Evolutionary conservation across 2,329 filamentous ascomycete genomes (phyloP), one percentile per base, ranked within the genome.

Genomic region (Setomelanomma holmii): DNA sequence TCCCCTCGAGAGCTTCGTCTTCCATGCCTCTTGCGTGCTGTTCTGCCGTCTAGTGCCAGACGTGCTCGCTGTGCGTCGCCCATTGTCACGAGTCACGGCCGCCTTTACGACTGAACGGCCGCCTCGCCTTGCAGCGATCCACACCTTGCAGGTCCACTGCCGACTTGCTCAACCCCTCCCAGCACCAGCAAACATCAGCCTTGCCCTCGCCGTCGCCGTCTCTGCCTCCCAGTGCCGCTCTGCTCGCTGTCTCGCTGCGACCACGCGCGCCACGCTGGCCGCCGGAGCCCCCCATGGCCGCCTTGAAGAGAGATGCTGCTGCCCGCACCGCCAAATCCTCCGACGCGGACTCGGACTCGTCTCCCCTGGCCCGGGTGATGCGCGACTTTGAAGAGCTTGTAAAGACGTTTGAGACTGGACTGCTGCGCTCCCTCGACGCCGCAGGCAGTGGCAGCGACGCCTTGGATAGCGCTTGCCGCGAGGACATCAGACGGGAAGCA

Each of bases 381-480:
- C 67, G 63, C 59, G 66, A 71, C 51, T 72, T 69, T 49, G 61
- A 72, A 42, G 64, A 71, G 51, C 63, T 72, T 30, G 68, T 67
- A 38, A 46, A 51, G 41, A 52, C 53, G 47, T 67, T 66, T 53
- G 70, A 73, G 64, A 55, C 56, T 19, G 61, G 62, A 27, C 61
- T 73, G 55, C 58, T 63, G 57, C 64, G 57, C 49, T 71, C 69
- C 22, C 67, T 71, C 19, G 59, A 60, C 19, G 53, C 60, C 39
- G 40, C 53, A 33, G 39, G 20, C 17, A 19, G 33, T 44, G 23
- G 20, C 17, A 19, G 33, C 45, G 23, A 24, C 40, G 34, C 40
- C 20, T 45, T 30, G 17, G 41, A 47, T 16, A 23, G 39, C 47
- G 17, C 49, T 33, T 49, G 45, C 27, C 47, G 55, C 14, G 63